A percentile compares a stretch with the other conserved stretches of the same genome.
Evolutionary conservation across 1,284 basidiomycete species (phyloP).

Genomic region (Sanghuangporus sanghuang): DNA sequence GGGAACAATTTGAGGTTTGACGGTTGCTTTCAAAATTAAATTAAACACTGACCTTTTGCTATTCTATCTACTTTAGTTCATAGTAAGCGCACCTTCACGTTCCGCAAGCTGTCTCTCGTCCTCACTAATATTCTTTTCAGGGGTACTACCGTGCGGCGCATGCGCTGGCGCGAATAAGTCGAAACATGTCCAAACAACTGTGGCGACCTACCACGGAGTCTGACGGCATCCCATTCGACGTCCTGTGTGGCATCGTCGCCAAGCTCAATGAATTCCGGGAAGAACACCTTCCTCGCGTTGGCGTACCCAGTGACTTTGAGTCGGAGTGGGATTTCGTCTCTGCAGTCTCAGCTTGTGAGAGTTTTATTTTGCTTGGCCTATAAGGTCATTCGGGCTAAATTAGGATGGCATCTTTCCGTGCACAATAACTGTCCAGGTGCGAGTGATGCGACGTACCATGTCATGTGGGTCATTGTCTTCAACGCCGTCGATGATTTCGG

Average conservation of each 20-base stretch:
- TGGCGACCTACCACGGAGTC: slow-evolving; percentile 73
- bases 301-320: slow-evolving; percentile 80
- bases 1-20: slow-evolving; percentile 69
- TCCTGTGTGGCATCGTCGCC: slow-evolving; percentile 52
- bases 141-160: slow-evolving; percentile 78
- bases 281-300: slow-evolving; percentile 69
- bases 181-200: slow-evolving; percentile 71
- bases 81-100: slow-evolving; percentile 34
- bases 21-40: slow-evolving; percentile 13
- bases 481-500: slow-evolving; percentile 81
- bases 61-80: slow-evolving; percentile 26
- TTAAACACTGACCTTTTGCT: slow-evolving; percentile 10
- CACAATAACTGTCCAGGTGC: slow-evolving; percentile 42
- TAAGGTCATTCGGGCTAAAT: neutral
- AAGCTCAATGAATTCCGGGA: slow-evolving; percentile 74
- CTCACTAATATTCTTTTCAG: slow-evolving; percentile 31
- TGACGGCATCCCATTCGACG: slow-evolving; percentile 70
- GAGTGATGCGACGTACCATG: slow-evolving; percentile 86
- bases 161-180: slow-evolving; percentile 72
- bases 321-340: slow-evolving; percentile 88
- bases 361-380: neutral
- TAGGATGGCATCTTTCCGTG: neutral
- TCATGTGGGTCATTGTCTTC: slow-evolving; percentile 82
- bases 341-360: slow-evolving; percentile 66
- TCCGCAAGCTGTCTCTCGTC: slow-evolving; percentile 20